Evolutionary conservation across 148 eudicot species (phyloP), one percentile per base, ranked within the genome.

Genomic region (Arbutus unedo): DNA sequence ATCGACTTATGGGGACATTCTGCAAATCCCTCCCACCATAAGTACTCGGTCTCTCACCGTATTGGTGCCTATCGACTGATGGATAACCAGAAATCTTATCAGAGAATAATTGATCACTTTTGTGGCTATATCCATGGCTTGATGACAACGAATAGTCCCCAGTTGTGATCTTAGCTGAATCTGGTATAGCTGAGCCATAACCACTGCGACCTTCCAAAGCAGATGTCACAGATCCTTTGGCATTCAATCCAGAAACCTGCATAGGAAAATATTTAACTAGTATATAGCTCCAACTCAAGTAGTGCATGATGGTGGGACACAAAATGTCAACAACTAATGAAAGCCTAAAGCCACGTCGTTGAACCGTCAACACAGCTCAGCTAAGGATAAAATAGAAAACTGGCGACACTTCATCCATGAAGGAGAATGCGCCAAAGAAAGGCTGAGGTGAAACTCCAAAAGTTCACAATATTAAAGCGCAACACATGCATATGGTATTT

Each of bases 51-150:
- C 93, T 88, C 72, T 93, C 98, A 84, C 83, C 86, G 88, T 88
- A 90, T 74, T 88, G 91, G 74, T 91, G 91, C 81, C 93, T 85
- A n/a, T 92, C 98, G 25, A 90, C 41, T 51, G 94, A 81, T 83
- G 91, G 85, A 89, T 92, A 92, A 74, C 91, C 98, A 74, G 92
- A 79, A 84, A 88, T 81, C 83, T 90, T 91, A 48, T 91, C 97
- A 44, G 91, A 71, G 56, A 87, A 88, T 72, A 89, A 78, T 3
- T 87, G 91, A 79, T 93, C 98, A 74, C 84, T 75, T 88, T 93
- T 92, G 72, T 90, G 98, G 81, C 90, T 89, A 90, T 93, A 95
- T 59, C 92, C 95, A 77, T 82, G 97, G 84, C 87, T 86, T 70
- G 96, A 86, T 9, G 93, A 83, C 44, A 94, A 81, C 25, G 85